Percentiles rank a stretch among this genome's conserved stretches.
Conservation (phyloP, 1,139 yeast species). For the Blastobotrys ciferrii region DNA sequence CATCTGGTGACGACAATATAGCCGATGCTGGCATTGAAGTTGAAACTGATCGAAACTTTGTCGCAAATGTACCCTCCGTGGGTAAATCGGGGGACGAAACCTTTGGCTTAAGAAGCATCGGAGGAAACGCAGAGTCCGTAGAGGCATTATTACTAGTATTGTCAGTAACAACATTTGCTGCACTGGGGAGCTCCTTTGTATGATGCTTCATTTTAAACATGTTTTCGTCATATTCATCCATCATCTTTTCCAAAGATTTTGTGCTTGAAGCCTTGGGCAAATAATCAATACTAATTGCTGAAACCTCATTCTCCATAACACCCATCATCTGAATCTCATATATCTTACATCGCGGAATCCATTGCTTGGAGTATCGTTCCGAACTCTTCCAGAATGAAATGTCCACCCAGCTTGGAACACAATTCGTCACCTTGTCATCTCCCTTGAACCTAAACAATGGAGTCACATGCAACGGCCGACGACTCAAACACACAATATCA, state of each 20-base stretch:
- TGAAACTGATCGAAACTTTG: constrained; percentile 19
- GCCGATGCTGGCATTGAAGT: constrained; percentile 26
- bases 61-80: constrained; percentile 1
- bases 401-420: constrained; percentile 94
- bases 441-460: constrained; percentile 75
- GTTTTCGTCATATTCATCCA: constrained; percentile 60
- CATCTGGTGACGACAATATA: constrained; percentile 25
- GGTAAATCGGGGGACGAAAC: constrained; percentile 19
- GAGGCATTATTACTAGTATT: background rate
- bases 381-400: constrained; percentile 73
- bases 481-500: constrained; percentile 83
- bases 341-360: constrained; percentile 92
- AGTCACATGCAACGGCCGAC: constrained; percentile 88
- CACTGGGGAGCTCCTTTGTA: no score
- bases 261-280: constrained; percentile 32
- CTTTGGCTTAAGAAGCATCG: constrained; percentile 24
- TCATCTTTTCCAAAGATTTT: constrained; percentile 46
- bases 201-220: constrained; percentile 30
- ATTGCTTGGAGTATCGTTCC: constrained; percentile 51
- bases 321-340: constrained; percentile 99
- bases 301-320: constrained; percentile 83
- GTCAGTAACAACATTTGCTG: background rate
- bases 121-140: constrained; percentile 8
- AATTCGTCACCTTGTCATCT: constrained; percentile 52
- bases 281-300: constrained; percentile 60